Base-by-base conservation (phyloP, 306 rosid species). In the Cucurbita ficifolia region DNA sequence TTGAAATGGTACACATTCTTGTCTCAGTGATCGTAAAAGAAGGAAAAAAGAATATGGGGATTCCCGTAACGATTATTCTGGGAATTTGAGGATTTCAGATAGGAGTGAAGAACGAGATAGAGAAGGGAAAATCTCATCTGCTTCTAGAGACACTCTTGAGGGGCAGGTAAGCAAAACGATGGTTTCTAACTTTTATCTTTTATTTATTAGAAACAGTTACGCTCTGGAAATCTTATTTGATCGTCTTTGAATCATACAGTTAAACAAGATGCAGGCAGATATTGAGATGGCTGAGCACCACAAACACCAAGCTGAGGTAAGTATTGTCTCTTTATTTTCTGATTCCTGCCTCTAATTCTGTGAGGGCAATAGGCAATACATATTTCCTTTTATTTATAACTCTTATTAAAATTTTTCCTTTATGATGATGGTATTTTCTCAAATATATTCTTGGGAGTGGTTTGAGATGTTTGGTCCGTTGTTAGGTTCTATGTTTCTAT, bases 21-120 rank as follows among this genome's bases (percentile, higher is more conserved):
- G 21, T 73, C 62, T 71, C 78, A 81, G 87, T 83, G 96, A 81
- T 77, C 84, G 88, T 49, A 89, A 83, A 80, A 81, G 78, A 68
- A 83, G 81, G 85, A 89, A 86, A 84, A 87, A 75, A 50, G 90
- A 80, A 61, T 87, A 72, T 40, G 39, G 79, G 48, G 86, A 83
- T 78, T 80, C 84, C 62, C 86, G 77, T 74, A 84, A 81, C 79
- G 97, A 86, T 79, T 75, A 80, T 76, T 85, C 97, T 84, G 95
- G 84, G 79, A 85, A 84, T 76, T 79, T 86, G 81, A 87, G 82
- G 79, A 75, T 72, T 75, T 80, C 87, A 50, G 87, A 83, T 62
- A 85, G 85, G 76, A 75, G 79, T 79, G 89, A 81, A 65, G 87
- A 87, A 72, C 86, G 29, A 73, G 79, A 68, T 78, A 85, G 70